phyloP scores from a whole-genome alignment of 2,329 filamentous ascomycete genomes.

The Scedosporium aurantiacum region DNA sequence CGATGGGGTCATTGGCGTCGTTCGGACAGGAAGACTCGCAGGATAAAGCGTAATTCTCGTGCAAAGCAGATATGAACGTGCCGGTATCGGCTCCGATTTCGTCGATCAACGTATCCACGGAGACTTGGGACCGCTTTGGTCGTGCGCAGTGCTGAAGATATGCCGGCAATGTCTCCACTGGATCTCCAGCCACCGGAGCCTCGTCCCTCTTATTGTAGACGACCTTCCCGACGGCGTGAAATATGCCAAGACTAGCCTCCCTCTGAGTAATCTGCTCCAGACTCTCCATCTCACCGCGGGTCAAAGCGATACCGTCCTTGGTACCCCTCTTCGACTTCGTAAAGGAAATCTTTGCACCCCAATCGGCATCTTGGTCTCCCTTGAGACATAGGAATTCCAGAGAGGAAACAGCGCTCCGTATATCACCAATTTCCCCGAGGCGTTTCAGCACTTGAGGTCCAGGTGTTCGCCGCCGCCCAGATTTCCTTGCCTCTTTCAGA shows the following conservation, averaged over 20 bases:
- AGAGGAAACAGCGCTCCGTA: slow-evolving; percentile 83
- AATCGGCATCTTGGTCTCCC: slow-evolving; percentile 61
- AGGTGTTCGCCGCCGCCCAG: slow-evolving; percentile 62
- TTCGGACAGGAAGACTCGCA: slow-evolving; percentile 49
- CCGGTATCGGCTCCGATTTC: slow-evolving; percentile 87
- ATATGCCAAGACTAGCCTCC: slow-evolving; percentile 84
- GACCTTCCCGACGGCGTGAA: slow-evolving; percentile 91
- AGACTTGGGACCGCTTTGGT: slow-evolving; percentile 53
- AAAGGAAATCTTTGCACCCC: slow-evolving; percentile 64
- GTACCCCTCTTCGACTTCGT: slow-evolving; percentile 54
- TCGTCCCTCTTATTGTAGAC: slow-evolving; percentile 83
- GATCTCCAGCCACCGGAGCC: slow-evolving; percentile 31
- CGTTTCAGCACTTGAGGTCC: slow-evolving; percentile 67
- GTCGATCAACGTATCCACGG: slow-evolving; percentile 69
- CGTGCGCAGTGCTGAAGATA: slow-evolving; percentile 47
- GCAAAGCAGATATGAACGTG: slow-evolving; percentile 80
- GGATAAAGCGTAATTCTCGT: slow-evolving; percentile 87
- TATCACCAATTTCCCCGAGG: slow-evolving; percentile 79
- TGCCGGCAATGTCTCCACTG: slow-evolving; percentile 39
- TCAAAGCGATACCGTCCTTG: slow-evolving; percentile 50
- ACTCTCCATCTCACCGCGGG: slow-evolving; percentile 66
- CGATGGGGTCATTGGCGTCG: slow-evolving; percentile 52
- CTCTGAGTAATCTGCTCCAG: slow-evolving; percentile 73
- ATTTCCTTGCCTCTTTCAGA: slow-evolving; percentile 72
- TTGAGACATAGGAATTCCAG: slow-evolving; percentile 86